A percentile compares a stretch with the other conserved stretches of the same genome.
phyloP scores from a whole-genome alignment of 2,329 filamentous ascomycete genomes.

The Plenodomus lindquistii region DNA sequence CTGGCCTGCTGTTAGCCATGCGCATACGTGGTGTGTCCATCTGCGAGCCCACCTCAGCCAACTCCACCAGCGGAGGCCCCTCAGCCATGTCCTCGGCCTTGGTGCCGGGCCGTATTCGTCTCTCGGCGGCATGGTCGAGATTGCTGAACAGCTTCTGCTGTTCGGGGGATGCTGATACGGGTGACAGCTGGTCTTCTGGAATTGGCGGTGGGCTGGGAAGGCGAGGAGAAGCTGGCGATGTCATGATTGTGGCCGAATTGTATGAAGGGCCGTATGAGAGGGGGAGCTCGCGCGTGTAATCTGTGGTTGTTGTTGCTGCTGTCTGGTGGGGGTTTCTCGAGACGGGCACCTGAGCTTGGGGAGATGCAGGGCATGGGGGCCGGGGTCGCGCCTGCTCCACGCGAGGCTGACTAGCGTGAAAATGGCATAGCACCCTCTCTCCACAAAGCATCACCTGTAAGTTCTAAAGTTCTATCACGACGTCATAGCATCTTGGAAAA shows the following conservation, averaged over 20 bases:
- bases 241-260: slow-evolving; percentile 17
- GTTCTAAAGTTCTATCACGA: background rate
- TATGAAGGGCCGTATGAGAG: background rate
- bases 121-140: slow-evolving; percentile 73
- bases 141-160: slow-evolving; percentile 58
- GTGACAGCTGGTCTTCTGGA: slow-evolving; percentile 91
- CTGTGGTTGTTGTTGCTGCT: slow-evolving; percentile 12
- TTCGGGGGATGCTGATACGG: slow-evolving; percentile 64
- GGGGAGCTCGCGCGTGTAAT: background rate
- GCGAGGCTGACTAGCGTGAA: slow-evolving; percentile 4
- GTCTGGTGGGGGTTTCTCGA: slow-evolving; percentile 4
- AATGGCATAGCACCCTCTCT: background rate
- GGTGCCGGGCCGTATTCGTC: slow-evolving; percentile 90
- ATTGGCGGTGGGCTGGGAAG: slow-evolving; percentile 93
- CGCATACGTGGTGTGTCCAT: slow-evolving; percentile 1
- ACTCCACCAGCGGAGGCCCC: slow-evolving; percentile 83
- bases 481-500: background rate
- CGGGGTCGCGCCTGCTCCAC: slow-evolving; percentile 7
- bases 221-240: slow-evolving; percentile 68
- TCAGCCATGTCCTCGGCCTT: slow-evolving; percentile 91
- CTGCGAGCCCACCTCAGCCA: slow-evolving; percentile 70
- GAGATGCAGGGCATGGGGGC: slow-evolving; percentile 23
- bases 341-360: slow-evolving; percentile 9
- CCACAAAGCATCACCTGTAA: background rate
- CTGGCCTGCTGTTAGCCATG: slow-evolving; percentile 52